Evolutionary conservation across 2,329 filamentous ascomycete species (phyloP).

Genomic region (Periconia macrospinosa): DNA sequence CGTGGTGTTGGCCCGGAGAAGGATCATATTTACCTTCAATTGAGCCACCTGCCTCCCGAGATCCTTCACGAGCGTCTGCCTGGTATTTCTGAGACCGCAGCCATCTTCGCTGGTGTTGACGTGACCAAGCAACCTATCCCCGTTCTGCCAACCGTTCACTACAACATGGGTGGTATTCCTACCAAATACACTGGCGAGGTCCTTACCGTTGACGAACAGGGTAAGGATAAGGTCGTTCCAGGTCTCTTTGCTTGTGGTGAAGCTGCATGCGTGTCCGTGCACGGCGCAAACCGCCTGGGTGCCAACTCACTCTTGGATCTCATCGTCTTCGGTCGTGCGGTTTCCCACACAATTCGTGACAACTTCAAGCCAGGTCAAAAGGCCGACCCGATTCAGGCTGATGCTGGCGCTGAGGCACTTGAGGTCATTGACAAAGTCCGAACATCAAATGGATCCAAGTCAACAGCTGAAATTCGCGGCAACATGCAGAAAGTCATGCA

Average conservation of each 20-base stretch:
- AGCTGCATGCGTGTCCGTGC: conserved; percentile 95
- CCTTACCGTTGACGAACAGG: conserved; percentile 79
- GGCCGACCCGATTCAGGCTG: conserved; percentile 77
- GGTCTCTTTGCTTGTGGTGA: conserved; percentile 96
- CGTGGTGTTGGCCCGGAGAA: conserved; percentile 96
- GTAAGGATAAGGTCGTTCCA: conserved; percentile 90
- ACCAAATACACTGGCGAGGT: conserved; percentile 98
- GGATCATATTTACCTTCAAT: conserved; percentile 98
- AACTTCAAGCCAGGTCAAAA: conserved; percentile 83
- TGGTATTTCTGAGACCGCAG: conserved; percentile 97
- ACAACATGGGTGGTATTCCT: conserved; percentile 99
- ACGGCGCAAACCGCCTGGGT: conserved; percentile 95
- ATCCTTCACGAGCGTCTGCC: conserved; percentile 94
- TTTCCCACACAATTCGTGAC: conserved; percentile 95
- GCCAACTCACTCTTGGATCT: conserved; percentile 98
- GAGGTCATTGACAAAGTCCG: conserved; percentile 82
- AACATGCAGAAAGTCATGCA: conserved; percentile 99
- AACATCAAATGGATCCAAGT: conserved; percentile 80
- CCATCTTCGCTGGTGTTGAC: conserved; percentile 96
- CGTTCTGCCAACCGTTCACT: conserved; percentile 94
- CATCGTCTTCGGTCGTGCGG: conserved; percentile 95
- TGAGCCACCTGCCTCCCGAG: conserved; percentile 91
- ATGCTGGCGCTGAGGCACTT: conserved; percentile 88
- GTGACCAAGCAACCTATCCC: conserved; percentile 97
- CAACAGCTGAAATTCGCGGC: conserved; percentile 82